Percentiles rank a stretch among this genome's conserved stretches.
Conservation (phyloP, 345 rosid species). For the Eucalyptus sp. region DNA sequence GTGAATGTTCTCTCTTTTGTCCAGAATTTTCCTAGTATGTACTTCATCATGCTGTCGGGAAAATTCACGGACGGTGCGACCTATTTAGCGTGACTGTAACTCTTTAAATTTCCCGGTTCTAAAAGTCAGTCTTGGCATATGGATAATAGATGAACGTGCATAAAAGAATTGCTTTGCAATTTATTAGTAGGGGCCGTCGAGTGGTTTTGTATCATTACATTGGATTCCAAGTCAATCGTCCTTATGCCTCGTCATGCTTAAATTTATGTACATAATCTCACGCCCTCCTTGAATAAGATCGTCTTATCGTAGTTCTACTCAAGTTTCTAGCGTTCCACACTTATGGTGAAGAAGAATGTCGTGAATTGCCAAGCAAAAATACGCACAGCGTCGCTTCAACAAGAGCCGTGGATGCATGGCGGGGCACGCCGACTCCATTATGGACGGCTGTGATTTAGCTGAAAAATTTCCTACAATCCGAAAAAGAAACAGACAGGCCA, state of each 20-base stretch:
- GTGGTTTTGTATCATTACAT: neutral
- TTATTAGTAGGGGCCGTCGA: neutral
- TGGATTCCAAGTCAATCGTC: neutral
- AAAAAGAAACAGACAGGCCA: neutral
- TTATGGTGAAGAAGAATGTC: neutral
- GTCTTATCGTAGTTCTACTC: neutral
- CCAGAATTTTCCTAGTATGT: neutral
- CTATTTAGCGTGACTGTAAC: neutral
- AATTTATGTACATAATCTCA: neutral
- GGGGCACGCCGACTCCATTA: neutral
- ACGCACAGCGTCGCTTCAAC: neutral
- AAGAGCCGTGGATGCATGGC: neutral
- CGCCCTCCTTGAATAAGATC: neutral
- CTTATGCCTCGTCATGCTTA: neutral
- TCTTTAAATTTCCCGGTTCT: neutral
- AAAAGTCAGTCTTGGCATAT: neutral
- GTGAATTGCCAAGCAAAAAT: neutral
- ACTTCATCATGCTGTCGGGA: neutral
- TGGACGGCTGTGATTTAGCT: neutral
- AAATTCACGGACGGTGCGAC: neutral
- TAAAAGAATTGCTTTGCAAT: neutral
- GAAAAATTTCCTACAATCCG: neutral
- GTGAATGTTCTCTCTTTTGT: neutral
- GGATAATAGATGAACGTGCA: neutral
- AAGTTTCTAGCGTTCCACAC: neutral